A percentile compares a stretch with the other conserved stretches of the same genome.
Evolutionary conservation across 176 grass and related monocot species (phyloP).

Genomic region (Cymbopogon citratus): DNA sequence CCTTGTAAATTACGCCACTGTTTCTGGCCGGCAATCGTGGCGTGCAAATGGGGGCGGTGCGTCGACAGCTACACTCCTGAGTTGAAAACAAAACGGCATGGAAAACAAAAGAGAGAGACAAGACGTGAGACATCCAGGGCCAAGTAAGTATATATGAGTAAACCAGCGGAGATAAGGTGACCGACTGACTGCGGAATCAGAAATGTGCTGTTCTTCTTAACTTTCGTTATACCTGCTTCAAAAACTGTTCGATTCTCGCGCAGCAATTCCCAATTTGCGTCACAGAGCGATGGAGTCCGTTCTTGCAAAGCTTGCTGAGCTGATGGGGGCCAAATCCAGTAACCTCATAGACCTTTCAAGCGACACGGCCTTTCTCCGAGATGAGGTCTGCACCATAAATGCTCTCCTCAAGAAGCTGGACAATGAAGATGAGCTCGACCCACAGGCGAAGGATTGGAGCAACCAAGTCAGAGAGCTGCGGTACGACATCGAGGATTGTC

Average conservation of each 20-base stretch:
- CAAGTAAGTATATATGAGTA: background rate
- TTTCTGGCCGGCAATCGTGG: background rate
- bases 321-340: background rate
- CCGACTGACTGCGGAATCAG: background rate
- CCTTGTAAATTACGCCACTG: background rate
- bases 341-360: background rate
- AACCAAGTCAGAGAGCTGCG: slow-evolving; percentile 9
- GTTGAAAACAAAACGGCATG: background rate
- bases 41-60: background rate
- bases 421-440: background rate
- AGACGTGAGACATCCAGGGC: too few species aligned
- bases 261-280: background rate
- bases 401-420: slow-evolving; percentile 1
- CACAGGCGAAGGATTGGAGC: background rate
- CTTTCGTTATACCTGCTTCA: background rate
- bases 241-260: background rate
- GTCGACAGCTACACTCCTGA: background rate
- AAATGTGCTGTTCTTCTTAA: too few species aligned
- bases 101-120: background rate
- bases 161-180: background rate
- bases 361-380: background rate
- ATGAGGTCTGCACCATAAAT: background rate
- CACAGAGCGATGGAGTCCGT: background rate
- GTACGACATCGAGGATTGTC: slow-evolving; percentile 2
- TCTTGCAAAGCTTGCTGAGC: background rate